Evolutionary conservation across 768 basidiomycete genomes (phyloP).

Genomic region (Trametes sanguinea): DNA sequence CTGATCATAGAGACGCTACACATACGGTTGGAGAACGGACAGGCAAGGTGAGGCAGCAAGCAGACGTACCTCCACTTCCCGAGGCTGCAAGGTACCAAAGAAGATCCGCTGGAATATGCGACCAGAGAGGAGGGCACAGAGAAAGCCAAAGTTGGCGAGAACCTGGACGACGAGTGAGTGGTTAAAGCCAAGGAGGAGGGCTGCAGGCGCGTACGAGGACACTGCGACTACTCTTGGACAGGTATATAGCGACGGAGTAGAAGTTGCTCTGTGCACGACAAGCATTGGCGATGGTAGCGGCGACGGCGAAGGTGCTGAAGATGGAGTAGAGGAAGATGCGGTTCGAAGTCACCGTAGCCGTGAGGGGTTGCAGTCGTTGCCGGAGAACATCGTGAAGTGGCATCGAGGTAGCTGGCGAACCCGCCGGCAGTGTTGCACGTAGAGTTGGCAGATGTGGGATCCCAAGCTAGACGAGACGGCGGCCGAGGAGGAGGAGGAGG

Average conservation of each 20-base stretch:
- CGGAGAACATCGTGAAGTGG: slow-evolving; percentile 52
- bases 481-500: neutral
- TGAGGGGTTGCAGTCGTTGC: slow-evolving; percentile 51
- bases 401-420: slow-evolving; percentile 36
- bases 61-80: slow-evolving; percentile 83
- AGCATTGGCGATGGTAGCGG: slow-evolving; percentile 75
- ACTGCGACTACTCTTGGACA: slow-evolving; percentile 93
- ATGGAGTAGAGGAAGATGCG: slow-evolving; percentile 69
- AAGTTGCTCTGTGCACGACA: slow-evolving; percentile 86
- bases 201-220: slow-evolving; percentile 63
- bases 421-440: no score
- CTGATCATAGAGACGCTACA: slow-evolving; percentile 89
- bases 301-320: slow-evolving; percentile 68
- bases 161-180: slow-evolving; percentile 50
- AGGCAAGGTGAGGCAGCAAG: neutral
- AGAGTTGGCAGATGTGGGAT: no score
- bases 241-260: slow-evolving; percentile 88
- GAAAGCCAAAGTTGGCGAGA: slow-evolving; percentile 86
- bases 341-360: slow-evolving; percentile 56
- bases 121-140: slow-evolving; percentile 74
- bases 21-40: neutral
- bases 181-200: neutral
- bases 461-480: no score
- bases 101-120: slow-evolving; percentile 83
- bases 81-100: slow-evolving; percentile 84